Base-by-base conservation (phyloP, 1,284 basidiomycete genomes). In the Cerrena zonata region DNA sequence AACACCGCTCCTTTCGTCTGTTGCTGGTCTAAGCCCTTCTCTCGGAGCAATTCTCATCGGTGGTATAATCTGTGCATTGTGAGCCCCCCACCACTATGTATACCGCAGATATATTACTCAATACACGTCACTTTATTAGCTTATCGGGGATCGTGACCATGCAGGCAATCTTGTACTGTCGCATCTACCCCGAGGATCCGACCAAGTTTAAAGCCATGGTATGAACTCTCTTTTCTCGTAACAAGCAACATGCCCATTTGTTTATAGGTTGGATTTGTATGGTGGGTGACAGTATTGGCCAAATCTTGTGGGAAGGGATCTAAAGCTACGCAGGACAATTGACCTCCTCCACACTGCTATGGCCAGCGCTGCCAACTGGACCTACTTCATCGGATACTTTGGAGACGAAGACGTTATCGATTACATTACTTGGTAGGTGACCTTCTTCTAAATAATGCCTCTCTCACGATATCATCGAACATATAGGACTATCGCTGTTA, bases 351-450 rank as follows among this genome's bases (percentile, higher is more conserved):
- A 57, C 44, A 55, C 54, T 4, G 22, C 53, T 2, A 51, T 57
- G 49, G 49, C 52, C 7, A 53, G 53, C 21, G 43, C 55, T 19
- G 50, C 52, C n/a, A 52, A 53, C 34, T 57, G 56, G 56, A 44
- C 27, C 13, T 55, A 57, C 24, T 48, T 57, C 22, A 47, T 57
- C 15, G 38, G 38, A 15, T n/a, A 52, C 23, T 55, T 55, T 30
- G 49, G 49, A 5, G 46, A 57, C 25, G 19, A 15, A 11, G 30
- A 23, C 12, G 51, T 52, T 23, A 52, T 58, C 7, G 59, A 61
- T 18, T 43, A 44, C 25, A 66, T 67, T 51, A 62, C 64, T 25
- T 37, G 49, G 65, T 65, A 48, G 53, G 48, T 58, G n/a, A 23
- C 5, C 25, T 34, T 34, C 30, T 15, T 34, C 39, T 40, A 40